phyloP scores from a whole-genome alignment of 2,329 filamentous ascomycete species.

The Fusarium sp. region DNA sequence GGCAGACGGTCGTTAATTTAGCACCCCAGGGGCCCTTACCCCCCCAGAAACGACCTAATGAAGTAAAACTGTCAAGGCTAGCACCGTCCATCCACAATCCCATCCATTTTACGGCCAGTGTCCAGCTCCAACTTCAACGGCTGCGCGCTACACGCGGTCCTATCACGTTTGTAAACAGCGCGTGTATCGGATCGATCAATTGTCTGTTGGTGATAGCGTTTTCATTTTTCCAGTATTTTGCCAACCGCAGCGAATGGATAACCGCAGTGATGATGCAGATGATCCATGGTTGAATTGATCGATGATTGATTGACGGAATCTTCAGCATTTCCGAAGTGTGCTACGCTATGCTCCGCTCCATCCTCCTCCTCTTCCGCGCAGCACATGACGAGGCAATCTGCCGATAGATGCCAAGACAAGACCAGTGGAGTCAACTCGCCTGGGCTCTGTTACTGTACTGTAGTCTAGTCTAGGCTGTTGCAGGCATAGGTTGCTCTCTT shows the following conservation, averaged over 20 bases:
- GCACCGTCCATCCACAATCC: background rate
- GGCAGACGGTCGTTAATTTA: constrained; percentile 23
- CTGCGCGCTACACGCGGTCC: constrained; percentile 32
- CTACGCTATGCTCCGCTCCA: constrained; percentile 17
- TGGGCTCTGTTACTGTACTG: background rate
- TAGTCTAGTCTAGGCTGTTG: constrained; percentile 12
- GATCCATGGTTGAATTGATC: background rate
- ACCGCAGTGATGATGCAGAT: background rate
- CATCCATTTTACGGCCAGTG: constrained; percentile 7
- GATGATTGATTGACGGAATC: constrained; percentile 13
- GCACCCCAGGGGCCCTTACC: background rate
- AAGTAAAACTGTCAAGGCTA: constrained; percentile 11
- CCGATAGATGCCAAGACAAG: constrained; percentile 26
- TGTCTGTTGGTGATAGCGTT: constrained; percentile 7
- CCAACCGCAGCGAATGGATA: background rate
- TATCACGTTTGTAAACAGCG: constrained; percentile 24
- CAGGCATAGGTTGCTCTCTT: constrained; percentile 22
- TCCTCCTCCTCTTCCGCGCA: constrained; percentile 7
- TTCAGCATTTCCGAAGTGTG: constrained; percentile 11
- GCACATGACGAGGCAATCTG: constrained; percentile 33
- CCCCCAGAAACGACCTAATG: background rate
- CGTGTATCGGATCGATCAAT: constrained; percentile 8
- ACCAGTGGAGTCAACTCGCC: constrained; percentile 16
- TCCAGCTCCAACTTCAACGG: constrained; percentile 28
- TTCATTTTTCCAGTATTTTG: background rate